Evolutionary conservation across 352 stramenopile genomes (phyloP).

Genomic region (Globisporangium iwayamae): DNA sequence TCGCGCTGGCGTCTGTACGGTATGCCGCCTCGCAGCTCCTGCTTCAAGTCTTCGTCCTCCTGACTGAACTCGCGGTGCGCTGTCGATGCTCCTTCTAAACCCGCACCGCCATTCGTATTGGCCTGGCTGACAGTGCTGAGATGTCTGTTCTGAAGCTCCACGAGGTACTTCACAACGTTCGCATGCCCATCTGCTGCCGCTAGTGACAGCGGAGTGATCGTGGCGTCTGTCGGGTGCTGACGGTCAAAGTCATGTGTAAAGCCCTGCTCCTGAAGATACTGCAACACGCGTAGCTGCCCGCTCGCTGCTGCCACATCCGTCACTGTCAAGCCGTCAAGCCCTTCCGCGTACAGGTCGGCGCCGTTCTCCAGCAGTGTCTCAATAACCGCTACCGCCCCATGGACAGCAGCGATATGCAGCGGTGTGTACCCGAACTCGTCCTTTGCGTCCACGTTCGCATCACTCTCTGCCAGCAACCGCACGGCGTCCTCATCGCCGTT

Average conservation of each 20-base stretch:
- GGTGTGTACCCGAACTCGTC: constrained; percentile 24
- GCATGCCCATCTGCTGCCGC: constrained; percentile 9
- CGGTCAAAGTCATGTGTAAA: constrained; percentile 20
- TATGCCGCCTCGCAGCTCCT: not conserved
- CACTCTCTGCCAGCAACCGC: constrained; percentile 21
- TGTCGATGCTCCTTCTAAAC: not conserved
- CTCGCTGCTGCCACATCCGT: constrained; percentile 19
- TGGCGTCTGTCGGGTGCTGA: not conserved
- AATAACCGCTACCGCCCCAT: constrained; percentile 16
- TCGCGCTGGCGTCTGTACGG: not conserved
- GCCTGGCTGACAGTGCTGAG: not conserved
- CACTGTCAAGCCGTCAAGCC: constrained; percentile 10
- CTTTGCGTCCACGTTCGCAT: constrained; percentile 17
- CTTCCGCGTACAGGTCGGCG: constrained; percentile 17
- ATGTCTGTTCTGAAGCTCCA: constrained; percentile 14
- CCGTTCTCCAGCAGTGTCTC: constrained; percentile 22
- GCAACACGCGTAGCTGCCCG: constrained; percentile 17
- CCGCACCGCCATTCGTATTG: not conserved
- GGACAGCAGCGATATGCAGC: constrained; percentile 23
- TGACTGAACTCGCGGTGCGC: not conserved
- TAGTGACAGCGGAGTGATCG: constrained; percentile 14
- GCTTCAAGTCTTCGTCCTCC: not conserved
- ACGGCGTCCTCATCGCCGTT: constrained; percentile 20
- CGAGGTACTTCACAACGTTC: constrained; percentile 14
- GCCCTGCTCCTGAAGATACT: constrained; percentile 16